Base-by-base conservation (phyloP, 495 filamentous ascomycete species). In the Aspergillus cavernicola region DNA sequence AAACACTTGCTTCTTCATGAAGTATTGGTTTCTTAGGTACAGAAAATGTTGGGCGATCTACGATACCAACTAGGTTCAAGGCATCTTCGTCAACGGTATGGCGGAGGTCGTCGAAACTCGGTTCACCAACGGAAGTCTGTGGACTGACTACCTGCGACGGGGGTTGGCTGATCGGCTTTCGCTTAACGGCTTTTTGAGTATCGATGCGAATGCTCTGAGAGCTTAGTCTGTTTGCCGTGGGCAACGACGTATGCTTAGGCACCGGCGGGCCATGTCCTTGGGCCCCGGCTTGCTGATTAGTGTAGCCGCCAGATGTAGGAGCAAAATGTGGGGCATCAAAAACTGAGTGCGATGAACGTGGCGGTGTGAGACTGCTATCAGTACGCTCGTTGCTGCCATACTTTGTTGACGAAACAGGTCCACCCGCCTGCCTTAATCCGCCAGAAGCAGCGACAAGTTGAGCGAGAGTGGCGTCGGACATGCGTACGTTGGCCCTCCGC, bases 381-480 rank as follows among this genome's bases (percentile, higher is more conserved):
- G 15, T 19, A 9, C 16, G n/a, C 12, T 54, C 31, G 13, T 15
- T 65, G 44, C 42, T 60, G 31, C 65, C 58, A 22, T 70, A 59
- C 41, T 61, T 59, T 26, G 68, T 64, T 32, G 57, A 63, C 24
- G 65, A 58, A 55, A 66, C 66, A 22, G 76, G 70, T 28, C 74
- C 60, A 42, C 58, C 63, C 11, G 52, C 55, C 33, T 65, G 58
- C 4, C 67, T 67, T 43, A 80, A 60, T 16, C 75, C 79, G 13
- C 80, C 81, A 9, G 60, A 63, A 33, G 86, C 86, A 35, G 82
- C 85, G 26, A 80, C 80, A 43, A 97, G 63, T 61, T 95, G 89
- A 2, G 83, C 76, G 8, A 97, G 75, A 13, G 92, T 97, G 4
- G 82, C 85, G 50, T 81, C 75, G 19, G 92, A 95, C 68, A 97